Base-by-base conservation (phyloP, 2,329 filamentous ascomycete species). In the Aspergillus cejpii region DNA sequence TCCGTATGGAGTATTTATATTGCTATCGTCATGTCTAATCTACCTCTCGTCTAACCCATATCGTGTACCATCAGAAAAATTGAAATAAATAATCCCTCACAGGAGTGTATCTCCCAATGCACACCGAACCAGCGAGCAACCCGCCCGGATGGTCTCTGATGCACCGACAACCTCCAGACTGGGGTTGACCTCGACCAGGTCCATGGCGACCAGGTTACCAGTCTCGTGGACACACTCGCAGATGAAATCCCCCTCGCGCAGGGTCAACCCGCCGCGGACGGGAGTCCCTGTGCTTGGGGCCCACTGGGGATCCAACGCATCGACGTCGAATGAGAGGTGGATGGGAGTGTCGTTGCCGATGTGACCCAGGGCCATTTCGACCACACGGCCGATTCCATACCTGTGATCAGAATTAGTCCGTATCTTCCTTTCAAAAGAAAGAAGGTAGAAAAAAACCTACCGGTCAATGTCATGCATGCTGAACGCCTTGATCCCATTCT, bases 401-500 rank as follows among this genome's bases (percentile, higher is more conserved):
- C 87, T 89, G 52, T 37, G 12, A 39, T 46, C 21, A 51, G 43
- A 14, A 31, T 12, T 27, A 31, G 11, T 8, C 12, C 37, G 17
- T 6, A 6, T n/a, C 23, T 8, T n/a, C 17, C 12, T 28, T 6
- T 6, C 5, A 19, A 14, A 19, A 7, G 12, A 33, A 17, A 23
- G 6, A 39, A 39, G 28, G 8, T 24, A 24, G 8, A 12, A 5
- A 11, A 20, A 37, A 17, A 14, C 77, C 59, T 73, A 88, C 85
- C 80, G 78, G 69, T 98, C 92, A 67, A 98, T 85, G 64, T 98
- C 92, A 65, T 95, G 92, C 92, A 98, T 98, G 72, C 85, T 91
- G 63, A 97, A 98, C 3, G 91, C 91, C 75, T 87, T 91, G 74
- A 98, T 92, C 33, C 85, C 84, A 61, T 97, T 75, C 54, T 97